Evolutionary conservation across 1,139 yeast species (phyloP).

Genomic region (Geotrichum australiense): DNA sequence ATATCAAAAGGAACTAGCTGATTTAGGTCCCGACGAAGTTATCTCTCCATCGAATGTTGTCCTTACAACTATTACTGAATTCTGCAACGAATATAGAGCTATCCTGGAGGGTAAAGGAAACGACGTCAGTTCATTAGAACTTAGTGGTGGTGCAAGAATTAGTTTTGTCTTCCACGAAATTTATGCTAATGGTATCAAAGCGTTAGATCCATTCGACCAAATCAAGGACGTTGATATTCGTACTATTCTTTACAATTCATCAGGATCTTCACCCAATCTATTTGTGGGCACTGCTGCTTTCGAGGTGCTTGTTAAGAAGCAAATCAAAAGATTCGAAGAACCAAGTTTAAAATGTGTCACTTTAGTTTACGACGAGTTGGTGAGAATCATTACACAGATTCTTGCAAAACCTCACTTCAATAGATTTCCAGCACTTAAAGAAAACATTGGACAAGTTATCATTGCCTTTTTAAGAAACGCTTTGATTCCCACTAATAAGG

Average conservation of each 20-base stretch:
- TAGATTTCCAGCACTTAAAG: constrained; percentile 87
- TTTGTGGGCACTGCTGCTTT: constrained; percentile 97
- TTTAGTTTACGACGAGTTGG: constrained; percentile 88
- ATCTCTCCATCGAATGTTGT: constrained; percentile 89
- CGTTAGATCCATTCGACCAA: constrained; percentile 95
- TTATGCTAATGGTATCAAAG: constrained; percentile 84
- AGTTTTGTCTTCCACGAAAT: constrained; percentile 97
- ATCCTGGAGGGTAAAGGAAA: constrained; percentile 90
- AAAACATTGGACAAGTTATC: constrained; percentile 72
- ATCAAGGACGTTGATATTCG: constrained; percentile 95
- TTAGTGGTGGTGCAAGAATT: constrained; percentile 97
- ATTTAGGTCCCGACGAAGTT: constrained; percentile 68
- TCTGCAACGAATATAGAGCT: constrained; percentile 85
- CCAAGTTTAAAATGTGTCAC: constrained; percentile 90
- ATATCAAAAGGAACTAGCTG: constrained; percentile 69
- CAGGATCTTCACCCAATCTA: constrained; percentile 93
- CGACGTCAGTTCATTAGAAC: constrained; percentile 74
- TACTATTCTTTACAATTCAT: constrained; percentile 87
- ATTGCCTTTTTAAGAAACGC: constrained; percentile 76
- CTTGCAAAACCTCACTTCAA: constrained; percentile 70
- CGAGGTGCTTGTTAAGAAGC: constrained; percentile 91
- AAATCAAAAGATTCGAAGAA: constrained; percentile 89
- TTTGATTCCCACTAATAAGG: constrained; percentile 75
- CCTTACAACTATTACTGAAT: constrained; percentile 86
- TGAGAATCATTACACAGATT: constrained; percentile 83